phyloP scores from a whole-genome alignment of 1,284 basidiomycete genomes.

The Lentinula novae-zelandiae region DNA sequence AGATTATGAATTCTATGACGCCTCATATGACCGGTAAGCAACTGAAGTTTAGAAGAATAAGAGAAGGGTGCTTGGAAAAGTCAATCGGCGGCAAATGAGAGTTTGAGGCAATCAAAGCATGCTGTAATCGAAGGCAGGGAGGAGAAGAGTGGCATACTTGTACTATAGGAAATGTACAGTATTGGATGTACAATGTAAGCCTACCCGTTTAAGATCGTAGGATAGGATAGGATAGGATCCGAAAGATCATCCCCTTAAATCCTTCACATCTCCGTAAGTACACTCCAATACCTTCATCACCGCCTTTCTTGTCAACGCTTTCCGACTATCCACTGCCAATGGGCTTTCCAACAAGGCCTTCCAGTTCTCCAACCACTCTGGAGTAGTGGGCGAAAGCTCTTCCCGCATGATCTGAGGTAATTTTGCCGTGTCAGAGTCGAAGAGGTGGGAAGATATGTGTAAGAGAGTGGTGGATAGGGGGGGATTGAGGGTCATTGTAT shows the following conservation, averaged over 20 bases:
- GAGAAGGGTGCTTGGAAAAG: too few relatives aligned
- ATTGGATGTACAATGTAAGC: too few relatives aligned
- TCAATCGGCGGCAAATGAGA: too few relatives aligned
- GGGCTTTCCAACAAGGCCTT: slow-evolving; percentile 47
- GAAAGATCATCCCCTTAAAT: slow-evolving; percentile 23
- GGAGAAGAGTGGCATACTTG: too few relatives aligned
- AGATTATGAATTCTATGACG: too few relatives aligned
- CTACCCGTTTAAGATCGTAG: too few relatives aligned
- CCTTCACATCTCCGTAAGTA: slow-evolving; percentile 62
- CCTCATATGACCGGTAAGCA: too few relatives aligned
- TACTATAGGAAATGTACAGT: too few relatives aligned
- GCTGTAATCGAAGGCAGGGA: too few relatives aligned
- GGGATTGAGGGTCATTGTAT: slow-evolving; percentile 48
- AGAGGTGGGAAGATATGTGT: slow-evolving; percentile 37
- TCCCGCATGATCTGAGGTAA: slow-evolving; percentile 58
- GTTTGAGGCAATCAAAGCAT: too few relatives aligned
- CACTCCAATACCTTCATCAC: slow-evolving; percentile 51
- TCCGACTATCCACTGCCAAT: slow-evolving; percentile 38
- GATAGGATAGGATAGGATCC: background rate
- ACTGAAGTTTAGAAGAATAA: too few relatives aligned
- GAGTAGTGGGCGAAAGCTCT: slow-evolving; percentile 62
- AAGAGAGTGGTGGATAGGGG: slow-evolving; percentile 61
- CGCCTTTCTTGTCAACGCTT: slow-evolving; percentile 52
- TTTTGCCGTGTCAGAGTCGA: slow-evolving; percentile 36
- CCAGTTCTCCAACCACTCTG: slow-evolving; percentile 70